Evolutionary conservation across 2,329 filamentous ascomycete species (phyloP), one percentile per base, ranked within the genome.

Genomic region (Apiospora kogelbergensis): DNA sequence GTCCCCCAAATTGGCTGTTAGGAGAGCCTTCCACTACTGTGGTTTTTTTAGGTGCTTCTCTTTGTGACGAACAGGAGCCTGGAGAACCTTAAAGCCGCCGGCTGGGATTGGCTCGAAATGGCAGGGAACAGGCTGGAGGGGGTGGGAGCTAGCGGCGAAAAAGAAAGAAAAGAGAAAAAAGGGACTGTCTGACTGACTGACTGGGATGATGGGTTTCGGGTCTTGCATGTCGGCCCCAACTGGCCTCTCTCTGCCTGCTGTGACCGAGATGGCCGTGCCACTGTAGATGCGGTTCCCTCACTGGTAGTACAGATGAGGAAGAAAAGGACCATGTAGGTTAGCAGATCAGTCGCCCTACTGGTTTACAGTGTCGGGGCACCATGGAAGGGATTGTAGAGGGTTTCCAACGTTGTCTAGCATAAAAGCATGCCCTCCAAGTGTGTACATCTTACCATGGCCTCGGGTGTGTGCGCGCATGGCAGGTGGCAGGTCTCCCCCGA

Each of bases 11-110:
- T 60, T 60, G 30, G 33, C 33, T 33, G 33, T 33, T 33, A 33
- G 33, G 33, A 33, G 33, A 7, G 17, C 53, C 37, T 37, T 60
- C 53, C 30, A 37, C 30, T 60, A 22, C 53, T 11, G 20, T 22
- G 20, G 15, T 37, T 37, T 60, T 60, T 48, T 48, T 26, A 60
- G 53, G 53, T 60, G 53, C 53, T 42, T 42, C 40, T 33, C 30
- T 33, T 33, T 60, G 53, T 37, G 53, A 60, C 53, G 53, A 60
- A 37, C 53, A 60, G 53, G 53, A 60, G 53, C 53, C 53, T 65
- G 63, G 44, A 65, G 63, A 65, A 65, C 63, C 63, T 65, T 65
- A 65, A 65, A 65, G 20, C 63, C 30, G 63, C 45, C 63, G 63
- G 41, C 63, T 65, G 63, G 63, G 63, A 60, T 30, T 33, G 53